These are phyloP conservation scores for Trichoderma breve DNA, from an alignment of 2,329 filamentous ascomycete species.

Conservation along the genomic window DNA sequence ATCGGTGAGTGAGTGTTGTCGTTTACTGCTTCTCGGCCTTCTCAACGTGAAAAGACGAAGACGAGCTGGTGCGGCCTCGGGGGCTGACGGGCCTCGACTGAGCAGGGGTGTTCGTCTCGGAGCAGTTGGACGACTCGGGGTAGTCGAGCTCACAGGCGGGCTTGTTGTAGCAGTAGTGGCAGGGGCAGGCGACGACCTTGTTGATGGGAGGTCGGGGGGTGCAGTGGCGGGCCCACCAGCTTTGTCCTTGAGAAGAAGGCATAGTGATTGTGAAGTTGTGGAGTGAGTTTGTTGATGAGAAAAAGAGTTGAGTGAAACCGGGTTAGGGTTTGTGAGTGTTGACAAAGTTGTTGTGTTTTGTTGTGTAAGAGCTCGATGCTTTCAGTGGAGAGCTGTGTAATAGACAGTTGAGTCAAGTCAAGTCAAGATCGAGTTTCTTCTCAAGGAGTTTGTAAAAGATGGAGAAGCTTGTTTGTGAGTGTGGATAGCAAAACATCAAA, in stretches of 20 bases:
- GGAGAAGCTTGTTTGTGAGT: not conserved
- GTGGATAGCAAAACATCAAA: not conserved
- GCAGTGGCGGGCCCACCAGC: conserved; percentile 43
- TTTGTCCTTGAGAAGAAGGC: conserved; percentile 35
- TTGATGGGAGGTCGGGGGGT: conserved; percentile 39
- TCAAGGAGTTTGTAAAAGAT: not conserved
- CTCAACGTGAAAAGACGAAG: not conserved
- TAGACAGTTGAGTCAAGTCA: not conserved
- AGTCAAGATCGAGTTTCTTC: not conserved
- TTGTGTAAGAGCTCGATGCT: not conserved
- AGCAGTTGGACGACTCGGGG: not conserved
- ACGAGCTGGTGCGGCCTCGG: not conserved
- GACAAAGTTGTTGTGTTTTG: not conserved
- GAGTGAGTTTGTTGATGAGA: not conserved
- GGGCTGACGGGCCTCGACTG: conserved; percentile 6
- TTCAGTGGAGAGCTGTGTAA: not conserved
- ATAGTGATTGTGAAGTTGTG: conserved; percentile 24
- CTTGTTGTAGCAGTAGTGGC: conserved; percentile 35
- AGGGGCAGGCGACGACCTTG: conserved; percentile 36
- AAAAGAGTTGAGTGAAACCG: not conserved
- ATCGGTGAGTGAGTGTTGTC: not conserved
- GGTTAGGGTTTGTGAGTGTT: not conserved
- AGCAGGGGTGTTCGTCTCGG: not conserved
- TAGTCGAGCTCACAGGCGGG: not conserved
- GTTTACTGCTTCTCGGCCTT: conserved; percentile 1